phyloP scores from a whole-genome alignment of 1,139 yeast species.

The Geotrichum aggregatum region DNA sequence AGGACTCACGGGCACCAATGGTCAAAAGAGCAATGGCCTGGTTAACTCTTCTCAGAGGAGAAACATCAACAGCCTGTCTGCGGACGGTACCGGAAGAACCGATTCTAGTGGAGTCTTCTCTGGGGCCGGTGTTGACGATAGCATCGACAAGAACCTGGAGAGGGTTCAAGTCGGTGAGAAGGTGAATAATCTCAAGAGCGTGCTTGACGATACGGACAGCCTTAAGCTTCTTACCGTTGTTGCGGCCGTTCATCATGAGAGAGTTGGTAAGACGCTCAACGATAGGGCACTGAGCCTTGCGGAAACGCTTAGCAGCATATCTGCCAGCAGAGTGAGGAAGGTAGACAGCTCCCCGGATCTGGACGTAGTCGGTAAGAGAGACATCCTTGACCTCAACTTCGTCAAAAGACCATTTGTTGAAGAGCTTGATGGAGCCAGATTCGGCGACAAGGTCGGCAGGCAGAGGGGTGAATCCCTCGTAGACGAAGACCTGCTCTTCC shows the following conservation, averaged over 20 bases:
- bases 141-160: constrained; percentile 99
- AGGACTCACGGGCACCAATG: constrained; percentile 99
- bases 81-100: constrained; percentile 99
- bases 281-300: constrained; percentile 99
- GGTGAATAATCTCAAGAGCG: constrained; percentile 96
- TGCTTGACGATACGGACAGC: constrained; percentile 99
- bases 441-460: constrained; percentile 97
- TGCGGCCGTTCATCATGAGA: constrained; percentile 99
- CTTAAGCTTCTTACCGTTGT: constrained; percentile 99
- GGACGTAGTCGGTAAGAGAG: constrained; percentile 97
- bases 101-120: constrained; percentile 99
- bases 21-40: constrained; percentile 97
- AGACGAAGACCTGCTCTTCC: constrained; percentile 30
- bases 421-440: constrained; percentile 92
- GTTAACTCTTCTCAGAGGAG: constrained; percentile 99
- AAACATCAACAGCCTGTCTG: constrained; percentile 99
- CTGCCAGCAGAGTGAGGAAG: constrained; percentile 99
- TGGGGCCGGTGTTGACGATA: constrained; percentile 99
- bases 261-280: constrained; percentile 99
- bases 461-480: constrained; percentile 58
- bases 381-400: constrained; percentile 97
- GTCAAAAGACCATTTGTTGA: constrained; percentile 99
- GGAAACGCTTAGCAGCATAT: constrained; percentile 99
- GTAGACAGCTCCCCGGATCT: constrained; percentile 95
- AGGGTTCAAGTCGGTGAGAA: constrained; percentile 99